phyloP scores from a whole-genome alignment of 2,329 filamentous ascomycete species.

The Diplodia corticola region DNA sequence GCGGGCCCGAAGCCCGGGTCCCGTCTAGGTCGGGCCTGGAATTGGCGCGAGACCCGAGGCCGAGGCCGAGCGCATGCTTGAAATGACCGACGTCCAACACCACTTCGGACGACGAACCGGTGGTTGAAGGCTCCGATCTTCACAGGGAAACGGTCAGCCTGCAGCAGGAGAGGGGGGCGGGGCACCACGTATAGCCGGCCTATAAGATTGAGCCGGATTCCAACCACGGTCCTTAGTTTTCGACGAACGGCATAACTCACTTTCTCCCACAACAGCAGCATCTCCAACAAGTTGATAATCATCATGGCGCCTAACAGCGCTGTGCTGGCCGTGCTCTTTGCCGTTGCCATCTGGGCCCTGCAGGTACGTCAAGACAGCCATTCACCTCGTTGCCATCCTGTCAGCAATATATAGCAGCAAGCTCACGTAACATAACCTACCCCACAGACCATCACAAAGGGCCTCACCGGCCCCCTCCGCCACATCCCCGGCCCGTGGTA shows the following conservation, averaged over 20 bases:
- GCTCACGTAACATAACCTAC: neutral
- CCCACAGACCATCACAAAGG: neutral
- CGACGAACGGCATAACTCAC: neutral
- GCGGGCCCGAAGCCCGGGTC: too few species aligned
- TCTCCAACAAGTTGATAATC: neutral
- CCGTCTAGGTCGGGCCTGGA: too few species aligned
- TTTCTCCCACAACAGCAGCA: neutral
- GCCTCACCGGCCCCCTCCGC: constrained; percentile 25
- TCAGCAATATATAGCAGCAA: neutral
- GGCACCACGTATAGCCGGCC: too few species aligned
- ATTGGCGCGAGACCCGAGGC: neutral
- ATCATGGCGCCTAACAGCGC: neutral
- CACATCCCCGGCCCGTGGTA: constrained; percentile 38
- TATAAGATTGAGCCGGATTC: too few species aligned
- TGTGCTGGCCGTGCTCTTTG: neutral
- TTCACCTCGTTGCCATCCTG: too few species aligned
- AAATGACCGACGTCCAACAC: neutral
- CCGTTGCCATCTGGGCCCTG: neutral
- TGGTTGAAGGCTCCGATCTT: neutral
- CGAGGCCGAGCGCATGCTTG: neutral
- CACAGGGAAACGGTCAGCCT: neutral
- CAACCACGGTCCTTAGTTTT: too few species aligned
- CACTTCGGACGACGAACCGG: neutral
- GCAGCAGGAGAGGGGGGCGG: neutral
- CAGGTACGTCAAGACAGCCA: neutral